Evolutionary conservation across 1,284 basidiomycete genomes (phyloP).

Genomic region (Naganishia sp.): DNA sequence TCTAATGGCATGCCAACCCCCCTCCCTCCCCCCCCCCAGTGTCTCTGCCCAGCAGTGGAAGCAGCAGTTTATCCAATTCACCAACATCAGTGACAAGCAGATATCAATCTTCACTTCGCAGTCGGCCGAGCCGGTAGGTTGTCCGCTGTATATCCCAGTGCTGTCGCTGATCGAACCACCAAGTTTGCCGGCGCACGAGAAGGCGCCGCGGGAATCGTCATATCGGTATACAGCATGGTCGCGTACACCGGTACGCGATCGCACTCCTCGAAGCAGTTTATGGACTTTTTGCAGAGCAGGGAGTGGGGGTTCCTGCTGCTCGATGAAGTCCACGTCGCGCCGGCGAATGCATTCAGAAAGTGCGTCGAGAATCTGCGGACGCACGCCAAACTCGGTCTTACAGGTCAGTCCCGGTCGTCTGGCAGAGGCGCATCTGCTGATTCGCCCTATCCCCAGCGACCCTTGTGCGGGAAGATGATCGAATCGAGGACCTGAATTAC

Average conservation of each 20-base stretch:
- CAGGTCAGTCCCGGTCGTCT: slow-evolving; percentile 60
- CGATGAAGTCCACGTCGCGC: slow-evolving; percentile 96
- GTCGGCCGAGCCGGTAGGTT: slow-evolving; percentile 54
- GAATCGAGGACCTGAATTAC: slow-evolving; percentile 97
- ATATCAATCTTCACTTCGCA: slow-evolving; percentile 89
- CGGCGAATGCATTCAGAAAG: slow-evolving; percentile 92
- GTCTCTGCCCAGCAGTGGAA: slow-evolving; percentile 99
- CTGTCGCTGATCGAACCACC: neutral
- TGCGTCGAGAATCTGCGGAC: slow-evolving; percentile 97
- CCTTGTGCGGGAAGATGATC: slow-evolving; percentile 97
- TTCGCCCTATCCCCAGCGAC: slow-evolving; percentile 64
- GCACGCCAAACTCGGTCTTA: slow-evolving; percentile 92
- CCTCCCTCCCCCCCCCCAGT: slow-evolving; percentile 60
- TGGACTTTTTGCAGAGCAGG: slow-evolving; percentile 91
- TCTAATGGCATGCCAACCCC: slow-evolving; percentile 27
- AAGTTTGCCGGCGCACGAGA: slow-evolving; percentile 76
- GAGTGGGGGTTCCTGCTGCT: slow-evolving; percentile 96
- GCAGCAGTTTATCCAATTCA: slow-evolving; percentile 95
- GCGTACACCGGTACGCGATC: slow-evolving; percentile 94
- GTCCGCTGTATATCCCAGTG: neutral
- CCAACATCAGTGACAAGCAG: slow-evolving; percentile 90
- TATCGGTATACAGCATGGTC: slow-evolving; percentile 98
- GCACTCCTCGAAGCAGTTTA: slow-evolving; percentile 97
- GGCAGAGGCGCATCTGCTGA: neutral
- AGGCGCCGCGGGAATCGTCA: slow-evolving; percentile 78